Evolutionary conservation across 2,329 filamentous ascomycete species (phyloP).

Genomic region (Apiospora sp.): DNA sequence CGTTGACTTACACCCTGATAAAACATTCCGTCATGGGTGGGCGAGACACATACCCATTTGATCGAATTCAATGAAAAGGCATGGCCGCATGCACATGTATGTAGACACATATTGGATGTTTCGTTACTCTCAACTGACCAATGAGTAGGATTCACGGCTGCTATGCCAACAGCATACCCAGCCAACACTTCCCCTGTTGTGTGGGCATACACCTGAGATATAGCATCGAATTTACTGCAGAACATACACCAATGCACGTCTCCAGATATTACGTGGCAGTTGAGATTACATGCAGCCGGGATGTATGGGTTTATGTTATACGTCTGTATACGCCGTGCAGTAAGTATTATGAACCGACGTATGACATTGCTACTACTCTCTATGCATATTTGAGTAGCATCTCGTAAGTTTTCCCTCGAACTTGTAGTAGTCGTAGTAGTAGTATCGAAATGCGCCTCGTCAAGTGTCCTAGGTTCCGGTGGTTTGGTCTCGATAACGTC

Average conservation of each 20-base stretch:
- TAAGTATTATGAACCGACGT: not conserved
- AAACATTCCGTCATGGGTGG: constrained; percentile 8
- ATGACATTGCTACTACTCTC: not conserved
- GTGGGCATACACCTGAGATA: not conserved
- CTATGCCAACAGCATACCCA: not conserved
- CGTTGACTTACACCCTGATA: constrained; percentile 3
- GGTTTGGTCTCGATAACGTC: not conserved
- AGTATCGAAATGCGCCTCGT: not conserved
- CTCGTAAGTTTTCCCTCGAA: not conserved
- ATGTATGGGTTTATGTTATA: not conserved
- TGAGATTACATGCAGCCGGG: not conserved
- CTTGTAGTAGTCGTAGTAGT: not conserved
- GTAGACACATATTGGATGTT: not conserved
- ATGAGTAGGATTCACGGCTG: not conserved
- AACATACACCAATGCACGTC: not conserved
- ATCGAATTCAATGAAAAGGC: not conserved
- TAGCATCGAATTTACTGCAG: not conserved
- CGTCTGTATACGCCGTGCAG: not conserved
- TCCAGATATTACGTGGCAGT: constrained; percentile 16
- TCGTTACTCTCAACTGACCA: not conserved
- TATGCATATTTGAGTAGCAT: not conserved
- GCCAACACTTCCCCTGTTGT: not conserved
- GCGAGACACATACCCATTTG: not conserved
- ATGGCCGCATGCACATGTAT: not conserved
- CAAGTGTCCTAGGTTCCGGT: not conserved